Base-by-base conservation (phyloP, 2,329 filamentous ascomycete genomes). In the Daldinia eschscholtzii region DNA sequence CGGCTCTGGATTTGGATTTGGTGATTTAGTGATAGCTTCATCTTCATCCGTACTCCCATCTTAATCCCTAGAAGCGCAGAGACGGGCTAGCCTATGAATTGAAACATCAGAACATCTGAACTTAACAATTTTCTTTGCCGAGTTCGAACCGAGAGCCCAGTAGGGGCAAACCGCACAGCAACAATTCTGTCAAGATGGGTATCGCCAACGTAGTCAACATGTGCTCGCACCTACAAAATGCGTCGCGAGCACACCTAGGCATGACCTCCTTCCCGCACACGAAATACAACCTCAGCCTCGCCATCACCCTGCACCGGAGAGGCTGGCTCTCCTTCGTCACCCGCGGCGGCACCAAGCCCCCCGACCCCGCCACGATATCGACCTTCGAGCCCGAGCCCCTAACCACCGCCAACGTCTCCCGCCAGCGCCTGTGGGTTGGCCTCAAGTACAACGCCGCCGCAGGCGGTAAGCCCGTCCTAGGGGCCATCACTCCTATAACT, bases 211-310 rank as follows among this genome's bases (percentile, higher is more conserved):
- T 97, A 72, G 87, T 89, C 75, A 85, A 95, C 84, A 89, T 94
- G 82, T 97, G 93, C 86, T 94, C 93, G 73, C 94, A 97, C 83
- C 86, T 98, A 64, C 93, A 96, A 80, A 98, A 98, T 84, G 93
- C 92, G 73, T 92, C 92, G 64, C 90, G 90, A 76, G 93, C 92
- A n/a, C 90, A 91, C 1, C 89, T 98, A 0, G 92, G 91, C 73
- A 85, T 97, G 57, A 97, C 94, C 35, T 97, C 93, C 6, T 87
- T 97, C 70, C 89, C 91, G 52, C 91, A 91, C 83, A 91, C 89
- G 57, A 94, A 94, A 73, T 89, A 94, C 79, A 94, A 96, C 84
- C 89, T 97, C 70, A 84, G 84, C 50, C 84, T 97, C 15, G 86
- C 89, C 58, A 87, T 96, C 20, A 91, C 92, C 41, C 86, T 98